Evolutionary conservation across 148 eudicot genomes (phyloP).

Genomic region (Camellia sinensis): DNA sequence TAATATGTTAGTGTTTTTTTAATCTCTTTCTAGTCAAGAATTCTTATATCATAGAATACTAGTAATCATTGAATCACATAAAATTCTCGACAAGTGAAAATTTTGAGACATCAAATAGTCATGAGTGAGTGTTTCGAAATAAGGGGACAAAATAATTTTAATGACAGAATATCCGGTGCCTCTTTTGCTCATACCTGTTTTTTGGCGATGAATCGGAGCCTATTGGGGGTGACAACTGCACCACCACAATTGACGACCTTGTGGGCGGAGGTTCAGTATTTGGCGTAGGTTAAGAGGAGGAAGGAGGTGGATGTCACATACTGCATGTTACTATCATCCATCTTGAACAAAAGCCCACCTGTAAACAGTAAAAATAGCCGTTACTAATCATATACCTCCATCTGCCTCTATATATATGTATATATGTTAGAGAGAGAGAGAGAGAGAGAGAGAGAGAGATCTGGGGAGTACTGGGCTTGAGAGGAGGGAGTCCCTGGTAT

Average conservation of each 20-base stretch:
- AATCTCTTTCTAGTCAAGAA: no score
- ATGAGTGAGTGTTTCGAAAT: no score
- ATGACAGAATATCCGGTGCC: no score
- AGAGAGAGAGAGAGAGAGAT: constrained; percentile 10
- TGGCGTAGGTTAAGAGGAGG: constrained; percentile 67
- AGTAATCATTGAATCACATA: no score
- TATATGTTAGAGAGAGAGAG: no score
- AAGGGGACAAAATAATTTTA: no score
- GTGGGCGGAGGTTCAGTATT: constrained; percentile 58
- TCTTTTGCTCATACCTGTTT: constrained; percentile 69
- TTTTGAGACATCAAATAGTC: no score
- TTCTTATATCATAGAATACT: no score
- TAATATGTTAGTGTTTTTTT: no score
- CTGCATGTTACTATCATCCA: constrained; percentile 69
- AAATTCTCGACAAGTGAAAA: no score
- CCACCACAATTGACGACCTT: constrained; percentile 65
- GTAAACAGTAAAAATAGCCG: neutral
- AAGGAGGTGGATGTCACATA: constrained; percentile 82
- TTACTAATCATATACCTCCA: neutral
- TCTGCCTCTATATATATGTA: no score
- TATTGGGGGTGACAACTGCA: constrained; percentile 37
- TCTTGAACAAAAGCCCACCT: constrained; percentile 74
- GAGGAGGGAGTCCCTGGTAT: constrained; percentile 64
- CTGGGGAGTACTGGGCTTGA: constrained; percentile 68
- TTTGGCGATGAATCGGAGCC: constrained; percentile 60